Percentiles rank a stretch among this genome's conserved stretches.
Evolutionary conservation across 1,139 yeast species (phyloP).

Genomic region (Saccharomyces pastorianus): DNA sequence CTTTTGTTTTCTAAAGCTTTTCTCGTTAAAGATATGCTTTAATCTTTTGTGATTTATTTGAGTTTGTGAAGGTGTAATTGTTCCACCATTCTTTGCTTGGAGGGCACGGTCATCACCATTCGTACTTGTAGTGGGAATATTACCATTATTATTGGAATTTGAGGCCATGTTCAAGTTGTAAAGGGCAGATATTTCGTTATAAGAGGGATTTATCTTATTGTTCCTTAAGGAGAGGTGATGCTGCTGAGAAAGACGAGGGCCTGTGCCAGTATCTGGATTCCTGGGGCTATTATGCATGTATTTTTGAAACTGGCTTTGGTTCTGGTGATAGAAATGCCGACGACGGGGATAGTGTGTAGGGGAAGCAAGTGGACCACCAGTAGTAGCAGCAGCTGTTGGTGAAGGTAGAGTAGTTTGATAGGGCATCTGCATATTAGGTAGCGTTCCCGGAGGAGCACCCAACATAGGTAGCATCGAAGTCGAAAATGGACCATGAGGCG

Average conservation of each 20-base stretch:
- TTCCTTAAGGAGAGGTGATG: conserved; percentile 1
- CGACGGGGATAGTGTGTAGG: conserved; percentile 1
- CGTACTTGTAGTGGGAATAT: neutral
- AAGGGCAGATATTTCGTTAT: neutral
- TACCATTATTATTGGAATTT: neutral
- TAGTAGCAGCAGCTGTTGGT: neutral
- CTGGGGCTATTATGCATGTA: neutral
- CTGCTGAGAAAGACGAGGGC: conserved; percentile 3
- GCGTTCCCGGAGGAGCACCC: neutral
- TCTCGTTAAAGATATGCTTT: conserved; percentile 29
- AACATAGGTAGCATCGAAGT: neutral
- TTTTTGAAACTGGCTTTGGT: neutral
- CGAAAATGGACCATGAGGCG: neutral
- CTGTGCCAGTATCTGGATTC: neutral
- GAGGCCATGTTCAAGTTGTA: neutral
- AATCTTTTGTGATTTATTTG: conserved; percentile 13
- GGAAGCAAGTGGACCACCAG: neutral
- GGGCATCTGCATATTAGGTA: neutral
- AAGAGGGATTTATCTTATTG: neutral
- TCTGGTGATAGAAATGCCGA: neutral
- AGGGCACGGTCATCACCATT: neutral
- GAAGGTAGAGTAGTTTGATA: neutral
- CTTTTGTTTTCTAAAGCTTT: conserved; percentile 30
- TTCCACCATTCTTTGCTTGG: neutral
- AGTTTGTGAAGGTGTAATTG: conserved; percentile 8